Base-by-base conservation (phyloP, 139 green algal species). In the Pseudopediastrum boryanum region DNA sequence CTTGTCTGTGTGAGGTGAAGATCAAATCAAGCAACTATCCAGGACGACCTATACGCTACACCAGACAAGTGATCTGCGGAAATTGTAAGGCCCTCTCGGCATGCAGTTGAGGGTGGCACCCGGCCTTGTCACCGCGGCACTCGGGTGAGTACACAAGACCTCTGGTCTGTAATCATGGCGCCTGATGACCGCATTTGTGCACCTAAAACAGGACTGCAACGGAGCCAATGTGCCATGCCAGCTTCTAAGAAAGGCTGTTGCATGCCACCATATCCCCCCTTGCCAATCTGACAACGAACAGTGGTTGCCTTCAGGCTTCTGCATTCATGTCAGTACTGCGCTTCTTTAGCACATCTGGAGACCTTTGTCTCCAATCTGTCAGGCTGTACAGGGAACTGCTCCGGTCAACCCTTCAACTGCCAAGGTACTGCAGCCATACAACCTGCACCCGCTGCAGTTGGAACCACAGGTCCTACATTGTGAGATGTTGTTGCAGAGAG, bases 361-460 rank as follows among this genome's bases (percentile, higher is more conserved):
- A n/a, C n/a, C n/a, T n/a, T n/a, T n/a, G n/a, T n/a, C n/a, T 19
- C 16, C 48, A 58, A 58, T 58, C 48, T 19, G 16, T 58, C 19
- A 27, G 16, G 10, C 54, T 78, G n/a, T 78, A 70, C 39, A 58
- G 71, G 9, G 71, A 78, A 9, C 71, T 78, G 13, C 43, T 52
- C 4, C 56, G 54, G 56, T 41, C 58, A 9, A 59, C 54, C 51
- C 51, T 56, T 38, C 36, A 59, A 41, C 56, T 78, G 29, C 71
- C 71, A 7, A 78, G 43, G 71, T 70, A n/a, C n/a, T n/a, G n/a
- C n/a, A n/a, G 48, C 48, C 13, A 58, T n/a, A 16, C 13, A 58
- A 16, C 48, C 48, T n/a, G 16, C 48, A 58, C 13, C n/a, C n/a
- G 10, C 54, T 6, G 8, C 8, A 25, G 8, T 29, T 9, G 31